Evolutionary conservation across 2,329 filamentous ascomycete species (phyloP).

Genomic region (Sporothrix brunneoviolacea): DNA sequence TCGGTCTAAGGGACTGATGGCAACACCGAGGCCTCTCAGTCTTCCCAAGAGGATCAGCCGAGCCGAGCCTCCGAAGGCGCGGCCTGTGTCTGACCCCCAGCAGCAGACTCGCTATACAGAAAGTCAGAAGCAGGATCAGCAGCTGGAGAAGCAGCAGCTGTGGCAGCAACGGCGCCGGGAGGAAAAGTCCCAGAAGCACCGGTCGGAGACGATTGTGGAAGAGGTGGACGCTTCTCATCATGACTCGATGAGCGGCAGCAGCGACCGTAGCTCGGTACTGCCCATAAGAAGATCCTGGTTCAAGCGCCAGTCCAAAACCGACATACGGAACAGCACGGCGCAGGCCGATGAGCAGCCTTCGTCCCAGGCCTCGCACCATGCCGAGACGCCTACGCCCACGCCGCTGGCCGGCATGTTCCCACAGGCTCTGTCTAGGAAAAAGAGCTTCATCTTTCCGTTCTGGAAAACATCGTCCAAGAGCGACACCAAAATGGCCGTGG

Average conservation of each 20-base stretch:
- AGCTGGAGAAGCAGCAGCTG: background rate
- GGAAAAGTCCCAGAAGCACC: background rate
- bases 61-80: background rate
- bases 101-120: background rate
- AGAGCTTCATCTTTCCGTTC: constrained; percentile 48
- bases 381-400: background rate
- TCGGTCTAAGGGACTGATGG: constrained; percentile 2
- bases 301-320: constrained; percentile 18
- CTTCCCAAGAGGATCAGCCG: constrained; percentile 9
- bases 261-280: background rate
- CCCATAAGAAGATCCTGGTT: constrained; percentile 18
- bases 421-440: constrained; percentile 32
- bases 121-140: background rate
- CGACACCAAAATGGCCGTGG: constrained; percentile 37
- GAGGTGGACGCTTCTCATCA: constrained; percentile 6
- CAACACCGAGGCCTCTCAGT: constrained; percentile 4
- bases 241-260: constrained; percentile 4
- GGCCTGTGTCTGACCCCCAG: background rate
- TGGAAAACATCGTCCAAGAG: constrained; percentile 43
- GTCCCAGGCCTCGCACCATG: constrained; percentile 4
- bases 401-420: background rate
- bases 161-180: background rate
- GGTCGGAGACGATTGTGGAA: constrained; percentile 13
- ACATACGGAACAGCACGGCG: constrained; percentile 15
- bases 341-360: background rate